Base-by-base conservation (phyloP, 139 green algal species). In the Pleodorina starrii region DNA sequence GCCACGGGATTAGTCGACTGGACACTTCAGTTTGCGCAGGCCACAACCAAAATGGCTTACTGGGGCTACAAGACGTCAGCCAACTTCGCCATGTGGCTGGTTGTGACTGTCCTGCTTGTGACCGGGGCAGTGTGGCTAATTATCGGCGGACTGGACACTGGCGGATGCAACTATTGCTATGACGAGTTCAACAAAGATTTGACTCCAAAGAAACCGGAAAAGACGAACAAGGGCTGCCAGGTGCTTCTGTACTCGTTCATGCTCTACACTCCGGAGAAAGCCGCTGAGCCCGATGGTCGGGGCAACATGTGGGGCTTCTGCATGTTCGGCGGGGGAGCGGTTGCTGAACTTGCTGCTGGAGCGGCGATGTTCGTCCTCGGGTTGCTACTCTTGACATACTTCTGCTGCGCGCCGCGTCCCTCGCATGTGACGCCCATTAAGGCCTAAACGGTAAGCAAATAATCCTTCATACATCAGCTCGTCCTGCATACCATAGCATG, bases 21-120 rank as follows among this genome's bases (percentile, higher is more conserved):
- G n/a, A n/a, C n/a, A n/a, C n/a, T n/a, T n/a, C n/a, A n/a, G n/a
- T n/a, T n/a, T n/a, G n/a, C n/a, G n/a, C n/a, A n/a, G n/a, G n/a
- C n/a, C n/a, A n/a, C n/a, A n/a, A n/a, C n/a, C 54, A 73, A 73
- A 73, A 73, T 73, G 63, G 63, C 63, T 40, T 73, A 73, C 63
- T 73, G 63, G 63, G 63, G 63, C 63, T 73, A 40, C 63, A 73
- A 73, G 29, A 73, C 63, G 63, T 23, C 63, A 16, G 63, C 63
- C 21, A 73, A 73, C 29, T 73, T 73, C 63, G 63, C 16, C 11
- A 73, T 73, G 63, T 73, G 63, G 63, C 63, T 73, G 14, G 63
- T 73, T 6, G 32, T 73, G 19, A 73, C 63, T 38, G 19, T 73
- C 16, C 32, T 73, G 27, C 63, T 73, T 40, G 63, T 73, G 5